phyloP scores from a whole-genome alignment of 2,329 filamentous ascomycete genomes.

The Sclerotinia nivalis region DNA sequence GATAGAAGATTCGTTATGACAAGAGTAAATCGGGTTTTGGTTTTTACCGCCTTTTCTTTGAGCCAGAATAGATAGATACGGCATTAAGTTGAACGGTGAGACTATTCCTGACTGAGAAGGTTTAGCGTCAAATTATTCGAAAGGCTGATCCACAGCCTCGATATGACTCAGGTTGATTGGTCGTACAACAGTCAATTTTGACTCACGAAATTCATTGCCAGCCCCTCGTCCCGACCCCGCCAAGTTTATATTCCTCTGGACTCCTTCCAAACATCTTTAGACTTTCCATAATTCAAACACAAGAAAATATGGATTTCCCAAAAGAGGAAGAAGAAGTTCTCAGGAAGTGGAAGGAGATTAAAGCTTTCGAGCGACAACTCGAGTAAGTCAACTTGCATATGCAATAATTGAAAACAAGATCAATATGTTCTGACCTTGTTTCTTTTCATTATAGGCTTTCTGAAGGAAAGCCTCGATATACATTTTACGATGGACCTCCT shows the following conservation, averaged over 20 bases:
- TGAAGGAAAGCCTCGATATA: slow-evolving; percentile 78
- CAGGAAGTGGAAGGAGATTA: slow-evolving; percentile 19
- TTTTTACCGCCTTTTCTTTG: not conserved
- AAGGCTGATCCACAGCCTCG: slow-evolving; percentile 12
- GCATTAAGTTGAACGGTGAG: not conserved
- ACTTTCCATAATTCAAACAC: slow-evolving; percentile 5
- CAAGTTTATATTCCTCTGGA: slow-evolving; percentile 5
- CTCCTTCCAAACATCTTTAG: slow-evolving; percentile 2
- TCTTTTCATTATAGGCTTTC: slow-evolving; percentile 56
- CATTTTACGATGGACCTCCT: slow-evolving; percentile 89
- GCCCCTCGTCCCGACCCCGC: slow-evolving; percentile 11
- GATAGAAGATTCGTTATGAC: no score
- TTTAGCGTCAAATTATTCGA: not conserved
- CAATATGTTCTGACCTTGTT: slow-evolving; percentile 3
- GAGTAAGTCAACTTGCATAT: slow-evolving; percentile 14
- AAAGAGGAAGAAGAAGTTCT: slow-evolving; percentile 19
- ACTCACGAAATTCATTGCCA: slow-evolving; percentile 10
- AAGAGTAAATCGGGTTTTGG: not conserved
- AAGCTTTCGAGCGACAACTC: slow-evolving; percentile 19
- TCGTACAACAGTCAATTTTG: slow-evolving; percentile 2
- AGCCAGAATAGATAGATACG: not conserved
- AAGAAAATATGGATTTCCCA: slow-evolving; percentile 18
- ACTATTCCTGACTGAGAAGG: not conserved
- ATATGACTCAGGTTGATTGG: slow-evolving; percentile 1
- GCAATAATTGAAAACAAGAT: not conserved